Evolutionary conservation across 805 yeast genomes (phyloP).

Genomic region (Yamadazyma takamatsuzukensis): DNA sequence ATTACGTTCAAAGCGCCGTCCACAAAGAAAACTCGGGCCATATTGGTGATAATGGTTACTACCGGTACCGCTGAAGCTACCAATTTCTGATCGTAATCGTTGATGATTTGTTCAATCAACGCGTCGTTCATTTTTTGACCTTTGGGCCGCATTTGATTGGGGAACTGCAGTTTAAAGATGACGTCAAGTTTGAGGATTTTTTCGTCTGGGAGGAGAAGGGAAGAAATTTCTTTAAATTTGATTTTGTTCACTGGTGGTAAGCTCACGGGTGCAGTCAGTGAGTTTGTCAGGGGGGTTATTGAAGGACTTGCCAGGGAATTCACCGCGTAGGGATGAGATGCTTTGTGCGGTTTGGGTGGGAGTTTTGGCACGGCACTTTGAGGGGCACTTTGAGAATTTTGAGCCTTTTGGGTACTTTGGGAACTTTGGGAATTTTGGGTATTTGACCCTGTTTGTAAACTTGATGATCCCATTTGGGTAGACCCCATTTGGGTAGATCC

Average conservation of each 20-base stretch:
- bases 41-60: conserved; percentile 36
- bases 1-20: conserved; percentile 30
- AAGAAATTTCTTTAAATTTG: conserved; percentile 31
- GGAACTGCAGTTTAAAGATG: conserved; percentile 33
- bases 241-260: conserved; percentile 14
- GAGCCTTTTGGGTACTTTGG: too few relatives aligned
- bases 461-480: too few relatives aligned
- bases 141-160: conserved; percentile 18
- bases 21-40: conserved; percentile 39
- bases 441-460: too few relatives aligned
- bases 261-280: too few relatives aligned
- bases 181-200: conserved; percentile 39
- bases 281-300: too few relatives aligned
- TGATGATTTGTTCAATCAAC: conserved; percentile 30
- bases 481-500: too few relatives aligned
- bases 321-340: too few relatives aligned
- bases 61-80: conserved; percentile 24
- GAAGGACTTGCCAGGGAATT: too few relatives aligned
- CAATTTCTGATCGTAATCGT: conserved; percentile 14
- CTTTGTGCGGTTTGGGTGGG: too few relatives aligned
- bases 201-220: conserved; percentile 28
- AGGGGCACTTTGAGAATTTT: too few relatives aligned
- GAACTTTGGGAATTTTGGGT: too few relatives aligned
- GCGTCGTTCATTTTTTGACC: conserved; percentile 24
- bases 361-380: too few relatives aligned